Evolutionary conservation across 2,329 filamentous ascomycete species (phyloP), one percentile per base, ranked within the genome.

Genomic region (Fusarium sp.): DNA sequence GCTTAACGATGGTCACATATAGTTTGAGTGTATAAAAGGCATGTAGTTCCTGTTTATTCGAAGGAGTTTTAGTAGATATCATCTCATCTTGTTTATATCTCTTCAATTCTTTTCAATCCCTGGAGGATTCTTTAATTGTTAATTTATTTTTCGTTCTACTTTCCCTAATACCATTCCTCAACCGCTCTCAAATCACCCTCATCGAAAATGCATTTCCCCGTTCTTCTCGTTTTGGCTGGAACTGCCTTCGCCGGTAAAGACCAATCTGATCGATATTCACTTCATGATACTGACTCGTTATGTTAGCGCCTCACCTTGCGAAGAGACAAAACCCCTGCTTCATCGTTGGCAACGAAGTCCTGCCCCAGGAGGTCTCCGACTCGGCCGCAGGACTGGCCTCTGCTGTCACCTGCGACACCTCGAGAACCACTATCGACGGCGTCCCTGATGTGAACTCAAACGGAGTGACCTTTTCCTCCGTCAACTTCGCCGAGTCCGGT

Each of bases 381-480:
- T 71, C 79, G 3, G 86, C 82, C 58, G 76, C 78, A 22, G 68
- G 75, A 15, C 78, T 90, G 60, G 78, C 81, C 59, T 68, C 73
- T 46, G 77, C 71, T 40, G 78, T 89, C 16, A 88, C 85, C 45
- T 90, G 87, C 81, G 80, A 82, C 75, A 71, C 74, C 22, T 77
- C 78, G 18, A 73, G 71, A 22, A 87, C 78, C 8, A 89, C 87
- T 8, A 78, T 90, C 61, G 78, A 80, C 15, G 81, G 80, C 57
- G 86, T 89, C 6, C 88, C 88, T 8, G 87, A 90, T 70, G 87
- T 89, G 7, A 83, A 82, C 5, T 84, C 85, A 5, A 85, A 84
- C 65, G 76, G 74, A 61, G 78, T 83, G 10, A 81, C 81, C 20
- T 90, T 87, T 78, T 88, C 85, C 8, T 74, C 78, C 49, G 82